Percentiles rank a stretch among this genome's conserved stretches.
Conservation (phyloP, 169 alveolate species). For the Blepharisma undulans region DNA sequence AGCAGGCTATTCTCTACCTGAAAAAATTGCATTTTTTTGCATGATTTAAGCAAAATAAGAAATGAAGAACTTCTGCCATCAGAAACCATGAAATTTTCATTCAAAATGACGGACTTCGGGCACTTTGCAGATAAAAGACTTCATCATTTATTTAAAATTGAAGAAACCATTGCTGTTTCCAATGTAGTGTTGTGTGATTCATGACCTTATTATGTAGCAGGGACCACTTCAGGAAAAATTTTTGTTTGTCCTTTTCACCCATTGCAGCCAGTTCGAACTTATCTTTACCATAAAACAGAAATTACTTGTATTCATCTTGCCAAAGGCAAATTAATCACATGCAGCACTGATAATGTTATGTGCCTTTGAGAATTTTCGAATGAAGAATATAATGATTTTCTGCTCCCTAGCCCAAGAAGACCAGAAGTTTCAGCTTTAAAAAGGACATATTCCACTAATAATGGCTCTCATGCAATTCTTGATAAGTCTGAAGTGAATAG, state of each 20-base stretch:
- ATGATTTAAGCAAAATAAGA: neutral
- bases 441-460: neutral
- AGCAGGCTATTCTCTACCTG: neutral
- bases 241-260: neutral
- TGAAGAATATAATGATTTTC: neutral
- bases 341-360: neutral
- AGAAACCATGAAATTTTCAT: neutral
- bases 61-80: neutral
- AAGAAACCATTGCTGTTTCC: neutral
- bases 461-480: neutral
- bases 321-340: neutral
- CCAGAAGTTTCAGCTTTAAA: neutral
- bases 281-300: neutral
- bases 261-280: neutral
- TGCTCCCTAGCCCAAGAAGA: neutral
- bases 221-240: conserved; percentile 9
- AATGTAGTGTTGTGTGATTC: neutral
- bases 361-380: neutral
- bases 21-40: neutral
- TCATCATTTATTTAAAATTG: neutral
- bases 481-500: neutral
- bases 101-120: neutral
- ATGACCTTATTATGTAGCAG: neutral
- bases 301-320: neutral
- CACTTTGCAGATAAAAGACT: conserved; percentile 4